Evolutionary conservation across 2,329 filamentous ascomycete species (phyloP).

Genomic region (Metarhizium sp.): DNA sequence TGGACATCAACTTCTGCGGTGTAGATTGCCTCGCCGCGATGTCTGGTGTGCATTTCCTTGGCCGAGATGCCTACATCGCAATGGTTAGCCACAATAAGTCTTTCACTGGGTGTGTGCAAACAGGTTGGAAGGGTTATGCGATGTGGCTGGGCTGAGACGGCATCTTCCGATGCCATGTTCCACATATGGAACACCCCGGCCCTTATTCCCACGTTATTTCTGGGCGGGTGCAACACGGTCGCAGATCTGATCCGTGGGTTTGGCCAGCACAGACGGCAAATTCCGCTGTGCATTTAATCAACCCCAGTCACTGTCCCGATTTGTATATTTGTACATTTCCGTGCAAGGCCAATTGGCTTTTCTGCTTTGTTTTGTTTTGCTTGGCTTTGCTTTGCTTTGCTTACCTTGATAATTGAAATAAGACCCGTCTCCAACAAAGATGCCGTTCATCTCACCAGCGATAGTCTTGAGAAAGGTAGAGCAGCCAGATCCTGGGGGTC

Average conservation of each 20-base stretch:
- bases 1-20: conserved; percentile 78
- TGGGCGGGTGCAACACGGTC: conserved; percentile 1
- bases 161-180: conserved; percentile 4
- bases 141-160: conserved; percentile 1
- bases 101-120: not conserved
- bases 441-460: conserved; percentile 73
- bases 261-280: conserved; percentile 1
- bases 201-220: conserved; percentile 2
- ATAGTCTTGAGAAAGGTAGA: conserved; percentile 80
- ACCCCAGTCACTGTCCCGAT: not conserved
- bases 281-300: conserved; percentile 1
- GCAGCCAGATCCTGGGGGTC: conserved; percentile 65
- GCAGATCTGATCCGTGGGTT: conserved; percentile 1
- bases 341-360: not conserved
- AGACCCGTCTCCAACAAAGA: conserved; percentile 59
- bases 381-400: conserved; percentile 6
- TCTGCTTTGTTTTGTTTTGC: not conserved
- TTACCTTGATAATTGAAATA: conserved; percentile 75
- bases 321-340: not conserved
- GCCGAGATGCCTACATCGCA: conserved; percentile 45
- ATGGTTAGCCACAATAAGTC: conserved; percentile 7
- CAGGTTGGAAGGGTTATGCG: not conserved
- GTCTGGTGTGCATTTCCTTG: conserved; percentile 65
- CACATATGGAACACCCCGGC: conserved; percentile 3
- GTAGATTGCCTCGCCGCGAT: conserved; percentile 80